These are phyloP conservation scores for Nitzschia sp. DNA, from an alignment of 108 stramenopile genomes.

Conservation along the genomic window DNA sequence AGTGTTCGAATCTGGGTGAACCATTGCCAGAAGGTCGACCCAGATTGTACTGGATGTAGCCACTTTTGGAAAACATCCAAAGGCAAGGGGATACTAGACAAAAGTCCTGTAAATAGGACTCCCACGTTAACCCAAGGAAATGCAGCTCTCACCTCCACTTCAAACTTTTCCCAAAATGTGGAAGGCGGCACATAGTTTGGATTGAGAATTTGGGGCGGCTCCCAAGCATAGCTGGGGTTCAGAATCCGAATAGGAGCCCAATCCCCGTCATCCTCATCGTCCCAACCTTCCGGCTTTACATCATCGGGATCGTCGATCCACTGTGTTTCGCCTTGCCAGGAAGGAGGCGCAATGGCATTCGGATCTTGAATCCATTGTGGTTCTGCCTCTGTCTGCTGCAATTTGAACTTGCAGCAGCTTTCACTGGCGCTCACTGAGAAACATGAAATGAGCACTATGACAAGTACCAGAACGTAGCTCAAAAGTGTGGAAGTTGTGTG, in stretches of 20 bases:
- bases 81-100: conserved; percentile 16
- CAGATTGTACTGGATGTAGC: background rate
- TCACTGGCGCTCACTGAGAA: conserved; percentile 9
- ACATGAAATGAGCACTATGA: no score
- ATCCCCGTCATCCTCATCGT: conserved; percentile 41
- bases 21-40: conserved; percentile 1
- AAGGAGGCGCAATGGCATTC: background rate
- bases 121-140: conserved; percentile 37
- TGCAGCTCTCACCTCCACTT: conserved; percentile 9
- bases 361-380: conserved; percentile 7
- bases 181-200: conserved; percentile 19
- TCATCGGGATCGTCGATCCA: conserved; percentile 19
- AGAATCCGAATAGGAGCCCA: conserved; percentile 22
- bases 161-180: conserved; percentile 26
- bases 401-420: conserved; percentile 38
- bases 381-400: background rate
- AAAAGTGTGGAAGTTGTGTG: no score
- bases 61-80: conserved; percentile 5
- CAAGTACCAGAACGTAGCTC: no score
- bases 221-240: conserved; percentile 30
- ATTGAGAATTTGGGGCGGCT: conserved; percentile 26
- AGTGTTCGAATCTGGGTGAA: conserved; percentile 1
- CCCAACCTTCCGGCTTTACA: conserved; percentile 30
- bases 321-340: conserved; percentile 1
- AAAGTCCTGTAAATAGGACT: conserved; percentile 14